Percentiles rank a stretch among this genome's conserved stretches.
Evolutionary conservation across 208 protist genomes (phyloP).

Genomic region (Trypanosoma cruzi): DNA sequence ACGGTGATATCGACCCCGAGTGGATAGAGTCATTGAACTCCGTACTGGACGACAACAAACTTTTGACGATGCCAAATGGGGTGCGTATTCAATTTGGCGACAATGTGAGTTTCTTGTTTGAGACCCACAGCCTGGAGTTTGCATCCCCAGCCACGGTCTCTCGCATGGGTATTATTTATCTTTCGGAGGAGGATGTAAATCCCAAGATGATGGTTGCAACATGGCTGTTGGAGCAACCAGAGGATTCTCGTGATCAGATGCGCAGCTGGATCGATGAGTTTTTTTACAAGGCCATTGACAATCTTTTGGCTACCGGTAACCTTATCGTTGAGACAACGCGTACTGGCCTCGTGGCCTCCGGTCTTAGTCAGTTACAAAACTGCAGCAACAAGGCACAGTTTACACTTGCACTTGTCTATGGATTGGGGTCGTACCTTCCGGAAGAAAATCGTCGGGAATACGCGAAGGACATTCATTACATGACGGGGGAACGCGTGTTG

Average conservation of each 20-base stretch:
- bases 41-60: slow-evolving; percentile 98
- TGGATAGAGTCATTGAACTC: slow-evolving; percentile 99
- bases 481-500: slow-evolving; percentile 79
- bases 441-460: slow-evolving; percentile 83
- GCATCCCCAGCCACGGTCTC: slow-evolving; percentile 98
- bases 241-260: slow-evolving; percentile 68
- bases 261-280: slow-evolving; percentile 91
- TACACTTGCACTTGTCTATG: slow-evolving; percentile 91
- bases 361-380: slow-evolving; percentile 90
- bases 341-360: slow-evolving; percentile 93
- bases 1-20: slow-evolving; percentile 99
- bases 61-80: slow-evolving; percentile 98
- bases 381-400: slow-evolving; percentile 92
- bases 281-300: slow-evolving; percentile 94
- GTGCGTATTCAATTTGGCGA: slow-evolving; percentile 98
- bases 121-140: slow-evolving; percentile 97
- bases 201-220: slow-evolving; percentile 90
- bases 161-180: slow-evolving; percentile 98
- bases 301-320: slow-evolving; percentile 64
- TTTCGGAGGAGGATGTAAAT: slow-evolving; percentile 96
- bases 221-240: slow-evolving; percentile 91
- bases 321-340: slow-evolving; percentile 92
- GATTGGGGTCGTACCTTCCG: slow-evolving; percentile 93
- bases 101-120: slow-evolving; percentile 99
- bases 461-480: slow-evolving; percentile 90